phyloP scores from a whole-genome alignment of 768 basidiomycete genomes.

The Boletus subcaerulescens region DNA sequence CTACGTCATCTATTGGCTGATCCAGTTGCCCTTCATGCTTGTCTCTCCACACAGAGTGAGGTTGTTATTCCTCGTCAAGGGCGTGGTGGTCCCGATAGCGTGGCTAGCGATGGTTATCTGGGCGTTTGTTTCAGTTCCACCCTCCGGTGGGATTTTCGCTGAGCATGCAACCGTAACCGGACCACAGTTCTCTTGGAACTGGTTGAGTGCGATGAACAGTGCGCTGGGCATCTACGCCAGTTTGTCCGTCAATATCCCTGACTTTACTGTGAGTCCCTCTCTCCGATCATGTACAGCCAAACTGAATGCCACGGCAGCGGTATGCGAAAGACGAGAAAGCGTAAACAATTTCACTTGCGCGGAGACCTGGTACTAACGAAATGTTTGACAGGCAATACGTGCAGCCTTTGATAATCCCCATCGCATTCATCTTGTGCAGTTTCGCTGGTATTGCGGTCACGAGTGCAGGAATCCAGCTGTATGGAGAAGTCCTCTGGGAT shows the following conservation, averaged over 20 bases:
- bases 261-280: slow-evolving; percentile 57
- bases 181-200: slow-evolving; percentile 68
- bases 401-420: slow-evolving; percentile 72
- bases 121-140: slow-evolving; percentile 68
- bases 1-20: slow-evolving; percentile 74
- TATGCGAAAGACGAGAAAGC: slow-evolving; percentile 62
- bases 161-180: slow-evolving; percentile 44
- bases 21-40: slow-evolving; percentile 74
- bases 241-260: slow-evolving; percentile 77
- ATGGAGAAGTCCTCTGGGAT: slow-evolving; percentile 53
- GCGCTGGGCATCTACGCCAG: slow-evolving; percentile 74
- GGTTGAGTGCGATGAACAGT: slow-evolving; percentile 74
- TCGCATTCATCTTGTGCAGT: slow-evolving; percentile 71
- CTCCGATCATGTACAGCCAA: neutral
- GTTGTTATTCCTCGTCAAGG: slow-evolving; percentile 71
- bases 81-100: slow-evolving; percentile 58
- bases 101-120: slow-evolving; percentile 77
- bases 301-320: slow-evolving; percentile 39
- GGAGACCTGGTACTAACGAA: slow-evolving; percentile 3
- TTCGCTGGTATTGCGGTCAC: slow-evolving; percentile 84
- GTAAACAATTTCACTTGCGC: slow-evolving; percentile 7
- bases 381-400: slow-evolving; percentile 55
- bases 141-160: slow-evolving; percentile 55
- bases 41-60: slow-evolving; percentile 76
- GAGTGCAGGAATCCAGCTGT: slow-evolving; percentile 59